These are phyloP conservation scores for Pseudopithomyces maydicus DNA, from an alignment of 2,329 filamentous ascomycete species.

Conservation along the genomic window DNA sequence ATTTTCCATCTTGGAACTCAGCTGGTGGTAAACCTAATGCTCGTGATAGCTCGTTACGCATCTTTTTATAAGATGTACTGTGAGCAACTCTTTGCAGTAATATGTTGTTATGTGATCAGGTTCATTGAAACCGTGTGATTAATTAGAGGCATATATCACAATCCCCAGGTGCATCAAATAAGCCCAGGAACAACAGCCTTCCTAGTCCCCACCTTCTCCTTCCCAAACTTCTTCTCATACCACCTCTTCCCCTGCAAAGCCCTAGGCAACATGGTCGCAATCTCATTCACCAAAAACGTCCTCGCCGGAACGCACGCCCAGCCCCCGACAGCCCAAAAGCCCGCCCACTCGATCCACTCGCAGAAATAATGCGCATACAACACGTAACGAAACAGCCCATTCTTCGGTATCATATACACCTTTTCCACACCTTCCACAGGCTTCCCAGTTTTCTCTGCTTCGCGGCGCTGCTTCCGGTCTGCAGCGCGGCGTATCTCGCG, in stretches of 20 bases:
- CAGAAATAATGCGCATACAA: conserved; percentile 94
- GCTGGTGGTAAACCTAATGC: no score
- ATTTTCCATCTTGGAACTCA: no score
- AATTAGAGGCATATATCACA: neutral
- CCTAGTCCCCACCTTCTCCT: conserved; percentile 74
- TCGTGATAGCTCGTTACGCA: no score
- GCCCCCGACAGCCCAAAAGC: conserved; percentile 78
- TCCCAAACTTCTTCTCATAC: conserved; percentile 88
- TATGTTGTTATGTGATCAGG: no score
- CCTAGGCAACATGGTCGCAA: conserved; percentile 87
- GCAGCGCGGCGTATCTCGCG: conserved; percentile 82
- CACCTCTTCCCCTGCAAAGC: conserved; percentile 80
- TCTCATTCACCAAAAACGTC: conserved; percentile 82
- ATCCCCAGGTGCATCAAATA: conserved; percentile 32
- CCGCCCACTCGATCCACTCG: conserved; percentile 96
- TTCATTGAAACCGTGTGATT: no score
- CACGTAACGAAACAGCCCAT: conserved; percentile 80
- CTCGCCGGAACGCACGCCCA: conserved; percentile 74
- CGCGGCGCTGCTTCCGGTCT: conserved; percentile 61
- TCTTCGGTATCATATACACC: conserved; percentile 84
- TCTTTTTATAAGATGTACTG: no score
- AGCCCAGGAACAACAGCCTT: conserved; percentile 74
- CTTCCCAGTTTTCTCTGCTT: conserved; percentile 52
- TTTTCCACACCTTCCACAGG: conserved; percentile 67
- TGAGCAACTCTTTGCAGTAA: no score